Evolutionary conservation across 495 filamentous ascomycete species (phyloP).

Genomic region (Aspergillus campestris): DNA sequence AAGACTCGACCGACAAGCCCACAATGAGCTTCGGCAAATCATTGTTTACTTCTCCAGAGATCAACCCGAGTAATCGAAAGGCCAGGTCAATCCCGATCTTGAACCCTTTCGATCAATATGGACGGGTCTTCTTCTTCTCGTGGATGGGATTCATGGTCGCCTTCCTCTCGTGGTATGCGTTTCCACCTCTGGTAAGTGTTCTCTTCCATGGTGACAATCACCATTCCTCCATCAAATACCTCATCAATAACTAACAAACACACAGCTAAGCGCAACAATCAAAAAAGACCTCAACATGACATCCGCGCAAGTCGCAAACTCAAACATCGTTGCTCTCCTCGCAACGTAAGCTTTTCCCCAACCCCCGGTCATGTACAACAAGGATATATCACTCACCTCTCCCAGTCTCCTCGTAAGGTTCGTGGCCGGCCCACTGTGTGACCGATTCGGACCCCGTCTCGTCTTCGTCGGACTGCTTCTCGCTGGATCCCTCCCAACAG

Average conservation of each 20-base stretch:
- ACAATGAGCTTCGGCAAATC: conserved; percentile 17
- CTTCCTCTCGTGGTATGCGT: conserved; percentile 84
- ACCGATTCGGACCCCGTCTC: conserved; percentile 71
- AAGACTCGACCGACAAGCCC: neutral
- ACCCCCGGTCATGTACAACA: neutral
- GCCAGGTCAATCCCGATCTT: conserved; percentile 72
- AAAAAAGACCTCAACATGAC: conserved; percentile 67
- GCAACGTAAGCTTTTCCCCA: conserved; percentile 59
- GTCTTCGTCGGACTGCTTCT: conserved; percentile 74
- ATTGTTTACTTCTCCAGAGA: conserved; percentile 30
- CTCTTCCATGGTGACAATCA: neutral
- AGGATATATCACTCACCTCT: conserved; percentile 9
- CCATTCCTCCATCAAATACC: neutral
- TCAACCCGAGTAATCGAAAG: conserved; percentile 72
- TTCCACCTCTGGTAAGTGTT: conserved; percentile 66
- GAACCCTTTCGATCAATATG: conserved; percentile 75
- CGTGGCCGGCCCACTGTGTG: conserved; percentile 76
- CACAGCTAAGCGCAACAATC: conserved; percentile 65
- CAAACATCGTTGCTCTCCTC: conserved; percentile 78
- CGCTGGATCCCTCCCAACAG: conserved; percentile 71
- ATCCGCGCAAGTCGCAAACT: conserved; percentile 70
- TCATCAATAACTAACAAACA: conserved; percentile 3
- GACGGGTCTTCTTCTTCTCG: conserved; percentile 87
- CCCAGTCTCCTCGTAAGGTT: conserved; percentile 68
- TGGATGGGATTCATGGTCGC: conserved; percentile 95